Evolutionary conservation across 108 stramenopile genomes (phyloP), one percentile per base, ranked within the genome.

Genomic region (Schizochytrium sp.): DNA sequence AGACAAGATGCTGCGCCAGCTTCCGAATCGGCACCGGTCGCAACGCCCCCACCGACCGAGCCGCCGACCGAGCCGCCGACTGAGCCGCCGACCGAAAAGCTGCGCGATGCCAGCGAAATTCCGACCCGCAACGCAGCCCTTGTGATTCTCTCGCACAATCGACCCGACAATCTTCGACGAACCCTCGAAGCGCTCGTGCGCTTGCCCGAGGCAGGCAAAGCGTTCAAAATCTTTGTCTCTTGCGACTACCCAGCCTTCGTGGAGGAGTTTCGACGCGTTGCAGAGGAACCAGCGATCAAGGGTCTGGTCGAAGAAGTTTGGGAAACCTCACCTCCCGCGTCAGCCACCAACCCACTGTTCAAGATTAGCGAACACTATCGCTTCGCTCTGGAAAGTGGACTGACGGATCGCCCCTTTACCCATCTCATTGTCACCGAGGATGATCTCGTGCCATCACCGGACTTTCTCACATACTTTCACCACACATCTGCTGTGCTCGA

Each of bases 371-470:
- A 83, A 18, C 76, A 83, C 51, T 83, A 83, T 5, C 45, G 51
- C 48, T 83, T 83, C 48, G 76, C 76, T 12, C 51, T 83, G 10
- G 76, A 83, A 12, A 69, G 25, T 12, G 63, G 63, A 10, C 63
- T 69, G 14, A 23, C 63, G 34, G 8, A 69, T 14, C 19, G 28
- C 48, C 12, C 76, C 12, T 83, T 28, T 45, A 83, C 45, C 1
- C 76, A 83, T 34, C 76, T 83, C 6, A 23, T 88, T 5, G 19
- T 88, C 47, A 19, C 53, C 28, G 88, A 88, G 63, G 88, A 88
- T 23, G 88, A 88, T 23, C 29, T 88, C 19, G 21, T 44, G 25
- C 44, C 25, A 6, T n/a, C 88, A 5, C 25, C 25, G 8, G 88
- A 88, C 41, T 88, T 88, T 25, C 21, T 88, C 28, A 5, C 41